These are phyloP conservation scores for Coemansia linderi DNA, from an alignment of 371 early-diverging fungal genomes.

Conservation along the genomic window DNA sequence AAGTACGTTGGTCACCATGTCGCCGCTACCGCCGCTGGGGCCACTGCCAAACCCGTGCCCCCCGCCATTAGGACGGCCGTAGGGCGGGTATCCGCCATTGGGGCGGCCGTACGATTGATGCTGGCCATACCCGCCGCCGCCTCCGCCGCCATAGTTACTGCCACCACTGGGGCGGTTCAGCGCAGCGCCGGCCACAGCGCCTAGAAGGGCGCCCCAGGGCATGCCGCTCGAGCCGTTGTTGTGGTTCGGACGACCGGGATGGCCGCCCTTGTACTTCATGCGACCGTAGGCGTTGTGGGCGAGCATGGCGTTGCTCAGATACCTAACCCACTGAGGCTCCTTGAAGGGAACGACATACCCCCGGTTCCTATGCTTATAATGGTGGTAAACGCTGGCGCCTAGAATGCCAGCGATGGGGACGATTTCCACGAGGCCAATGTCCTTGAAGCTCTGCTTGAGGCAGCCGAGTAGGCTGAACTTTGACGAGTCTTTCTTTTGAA, in stretches of 20 bases:
- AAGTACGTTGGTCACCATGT: constrained; percentile 29
- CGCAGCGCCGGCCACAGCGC: constrained; percentile 19
- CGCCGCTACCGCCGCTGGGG: constrained; percentile 20
- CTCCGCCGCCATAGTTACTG: constrained; percentile 15
- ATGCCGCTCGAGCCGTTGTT: constrained; percentile 14
- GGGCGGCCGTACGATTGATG: constrained; percentile 13
- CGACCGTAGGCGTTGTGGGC: constrained; percentile 32
- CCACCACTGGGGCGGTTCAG: constrained; percentile 20
- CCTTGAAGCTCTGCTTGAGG: constrained; percentile 35
- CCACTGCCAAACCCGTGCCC: constrained; percentile 6
- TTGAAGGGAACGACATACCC: constrained; percentile 16
- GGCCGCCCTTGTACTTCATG: constrained; percentile 8
- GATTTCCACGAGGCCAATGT: constrained; percentile 21
- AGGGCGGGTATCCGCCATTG: constrained; percentile 1
- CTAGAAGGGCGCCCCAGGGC: constrained; percentile 28
- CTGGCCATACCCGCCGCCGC: constrained; percentile 17
- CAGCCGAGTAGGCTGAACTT: constrained; percentile 27
- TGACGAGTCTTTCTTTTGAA: background rate
- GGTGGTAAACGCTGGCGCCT: constrained; percentile 38
- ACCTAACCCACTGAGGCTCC: constrained; percentile 37
- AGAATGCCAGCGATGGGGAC: constrained; percentile 33
- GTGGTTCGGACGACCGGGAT: background rate
- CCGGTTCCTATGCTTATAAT: constrained; percentile 13
- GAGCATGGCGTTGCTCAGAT: constrained; percentile 23
- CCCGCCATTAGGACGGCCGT: constrained; percentile 6